Percentiles rank a stretch among this genome's conserved stretches.
Conservation (phyloP, 257 asterid genomes). For the Nicotiana paniculata region DNA sequence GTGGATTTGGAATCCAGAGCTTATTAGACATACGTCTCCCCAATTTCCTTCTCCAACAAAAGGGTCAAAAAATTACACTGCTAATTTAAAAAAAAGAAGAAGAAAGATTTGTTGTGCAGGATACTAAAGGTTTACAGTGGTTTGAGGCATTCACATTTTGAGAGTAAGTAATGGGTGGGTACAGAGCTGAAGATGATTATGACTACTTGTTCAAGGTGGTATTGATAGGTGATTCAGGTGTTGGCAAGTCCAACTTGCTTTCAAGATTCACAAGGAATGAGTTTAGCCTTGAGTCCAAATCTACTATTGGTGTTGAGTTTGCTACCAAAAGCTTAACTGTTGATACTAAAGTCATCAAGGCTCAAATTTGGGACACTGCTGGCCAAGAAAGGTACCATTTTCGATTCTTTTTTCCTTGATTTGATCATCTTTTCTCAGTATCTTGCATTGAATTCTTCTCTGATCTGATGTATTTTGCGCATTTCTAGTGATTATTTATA, state of each 20-base stretch:
- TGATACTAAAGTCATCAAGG: conserved; percentile 72
- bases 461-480: not conserved
- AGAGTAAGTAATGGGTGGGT: conserved; percentile 46
- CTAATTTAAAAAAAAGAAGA: not conserved
- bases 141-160: not conserved
- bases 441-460: not conserved
- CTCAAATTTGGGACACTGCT: conserved; percentile 96
- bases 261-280: conserved; percentile 84
- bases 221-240: conserved; percentile 82
- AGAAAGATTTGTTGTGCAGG: not conserved
- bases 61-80: not conserved
- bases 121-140: not conserved
- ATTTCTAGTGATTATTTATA: not conserved
- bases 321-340: conserved; percentile 82
- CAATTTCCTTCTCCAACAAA: not conserved
- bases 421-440: not conserved
- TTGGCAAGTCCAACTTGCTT: conserved; percentile 79
- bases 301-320: conserved; percentile 88
- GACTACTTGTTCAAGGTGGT: conserved; percentile 86
- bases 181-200: conserved; percentile 84
- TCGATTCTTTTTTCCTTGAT: not conserved
- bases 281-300: conserved; percentile 82
- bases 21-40: conserved; percentile 2
- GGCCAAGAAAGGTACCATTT: conserved; percentile 58
- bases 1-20: not conserved